Evolutionary conservation across 176 grass and related monocot genomes (phyloP), one percentile per base, ranked within the genome.

Genomic region (Thalia dealbata): DNA sequence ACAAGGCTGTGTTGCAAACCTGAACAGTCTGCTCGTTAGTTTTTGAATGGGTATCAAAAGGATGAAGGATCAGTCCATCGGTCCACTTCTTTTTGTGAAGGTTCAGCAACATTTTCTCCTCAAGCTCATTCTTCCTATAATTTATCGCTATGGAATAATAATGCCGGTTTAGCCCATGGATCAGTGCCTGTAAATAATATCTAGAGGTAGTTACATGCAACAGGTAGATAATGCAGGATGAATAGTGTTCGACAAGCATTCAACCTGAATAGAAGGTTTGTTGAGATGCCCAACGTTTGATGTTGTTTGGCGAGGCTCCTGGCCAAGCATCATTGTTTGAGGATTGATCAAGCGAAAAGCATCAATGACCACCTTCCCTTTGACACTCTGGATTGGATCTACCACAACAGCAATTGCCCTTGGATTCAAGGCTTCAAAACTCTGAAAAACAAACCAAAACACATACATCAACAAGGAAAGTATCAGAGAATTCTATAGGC

Each of bases 41-140:
- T 22, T 68, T 19, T 7, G 65, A 68, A 68, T 68, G 35, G 8
- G 10, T 68, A 43, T 44, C 35, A 43, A 68, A 43, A 9, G 65
- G 35, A 14, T 32, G 65, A 68, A 41, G 65, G 35, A 68, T 99
- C 87, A 97, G 78, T 7, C 93, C 89, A 84, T 97, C 89, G 0
- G 89, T 92, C 93, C 93, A 97, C 74, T 92, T 97, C 89, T 92
- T 97, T 82, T 92, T 97, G 82, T 92, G 93, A 67, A 97, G 64
- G 50, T 97, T 97, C 50, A 97, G 55, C 44, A 97, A 67, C 95
- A 99, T 99, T 58, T 99, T 72, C 46, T 72, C 70, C 25, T 72
- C 46, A 3, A 72, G 70, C 15, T 72, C 70, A 52, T 54, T 72
- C 42, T 72, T 72, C 18, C 24, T 1, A 28, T 52, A 72, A 52